Percentiles rank a stretch among this genome's conserved stretches.
These are phyloP conservation scores for Moniliella sp. DNA, from an alignment of 1,284 basidiomycete species.

Conservation along the genomic window DNA sequence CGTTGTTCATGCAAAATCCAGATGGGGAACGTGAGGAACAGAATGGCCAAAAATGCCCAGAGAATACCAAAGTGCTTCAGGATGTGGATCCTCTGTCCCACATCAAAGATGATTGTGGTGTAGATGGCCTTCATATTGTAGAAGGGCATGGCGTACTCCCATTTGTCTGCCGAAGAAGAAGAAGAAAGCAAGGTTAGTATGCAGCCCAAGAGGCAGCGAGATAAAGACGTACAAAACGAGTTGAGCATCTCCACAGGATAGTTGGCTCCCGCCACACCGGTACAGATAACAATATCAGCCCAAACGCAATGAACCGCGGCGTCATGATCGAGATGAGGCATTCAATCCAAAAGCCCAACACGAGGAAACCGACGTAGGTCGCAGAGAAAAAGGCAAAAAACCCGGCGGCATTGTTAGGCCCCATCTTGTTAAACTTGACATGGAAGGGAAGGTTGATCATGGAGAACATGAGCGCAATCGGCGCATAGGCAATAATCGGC, in stretches of 20 bases:
- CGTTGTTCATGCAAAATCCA: conserved; percentile 14
- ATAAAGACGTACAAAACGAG: too few relatives aligned
- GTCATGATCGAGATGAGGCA: conserved; percentile 16
- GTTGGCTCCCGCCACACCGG: too few relatives aligned
- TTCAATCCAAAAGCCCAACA: conserved; percentile 17
- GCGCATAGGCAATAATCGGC: conserved; percentile 12
- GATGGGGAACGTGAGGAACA: conserved; percentile 18
- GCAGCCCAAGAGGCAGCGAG: too few relatives aligned
- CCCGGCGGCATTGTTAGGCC: conserved; percentile 17
- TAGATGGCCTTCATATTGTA: conserved; percentile 20
- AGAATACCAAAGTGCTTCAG: conserved; percentile 25
- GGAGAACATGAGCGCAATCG: conserved; percentile 20
- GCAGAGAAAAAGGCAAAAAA: conserved; percentile 21
- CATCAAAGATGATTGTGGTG: conserved; percentile 19
- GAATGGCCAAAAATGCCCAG: conserved; percentile 18
- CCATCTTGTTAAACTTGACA: conserved; percentile 11
- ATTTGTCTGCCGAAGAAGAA: too few relatives aligned
- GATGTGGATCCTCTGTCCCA: conserved; percentile 9
- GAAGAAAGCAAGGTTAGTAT: too few relatives aligned
- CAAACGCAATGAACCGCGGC: conserved; percentile 16
- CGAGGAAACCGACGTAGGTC: conserved; percentile 17
- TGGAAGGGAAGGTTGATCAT: conserved; percentile 24
- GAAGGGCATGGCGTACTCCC: conserved; percentile 25
- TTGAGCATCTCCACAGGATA: too few relatives aligned
- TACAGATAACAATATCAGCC: conserved; percentile 14